Conservation (phyloP, 169 alveolate species). For the Babesia ovata region DNA sequence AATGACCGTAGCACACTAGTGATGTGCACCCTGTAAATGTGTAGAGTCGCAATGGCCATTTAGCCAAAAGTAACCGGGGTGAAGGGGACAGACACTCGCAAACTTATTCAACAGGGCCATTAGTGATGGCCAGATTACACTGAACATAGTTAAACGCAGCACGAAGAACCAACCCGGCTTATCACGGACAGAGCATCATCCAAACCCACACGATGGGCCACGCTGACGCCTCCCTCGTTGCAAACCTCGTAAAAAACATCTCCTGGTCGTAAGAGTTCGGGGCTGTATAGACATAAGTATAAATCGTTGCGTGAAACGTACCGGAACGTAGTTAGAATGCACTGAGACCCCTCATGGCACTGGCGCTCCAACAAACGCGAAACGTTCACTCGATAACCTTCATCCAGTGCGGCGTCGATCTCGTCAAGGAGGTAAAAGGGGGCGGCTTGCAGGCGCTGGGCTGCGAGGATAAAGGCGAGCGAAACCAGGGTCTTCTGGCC, state of each 20-base stretch:
- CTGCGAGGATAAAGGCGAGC: constrained; percentile 71
- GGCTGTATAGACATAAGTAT: constrained; percentile 1
- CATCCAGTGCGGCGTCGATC: constrained; percentile 79
- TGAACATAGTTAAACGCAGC: not conserved
- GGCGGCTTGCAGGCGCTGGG: constrained; percentile 72
- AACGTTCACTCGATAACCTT: constrained; percentile 61
- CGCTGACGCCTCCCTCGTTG: constrained; percentile 53
- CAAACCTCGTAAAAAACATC: constrained; percentile 56
- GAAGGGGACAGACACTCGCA: not conserved
- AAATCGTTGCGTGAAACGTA: not conserved
- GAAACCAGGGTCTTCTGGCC: constrained; percentile 81
- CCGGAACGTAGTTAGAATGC: constrained; percentile 60
- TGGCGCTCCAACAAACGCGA: constrained; percentile 37
- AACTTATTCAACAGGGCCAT: not conserved
- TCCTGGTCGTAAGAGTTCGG: constrained; percentile 45
- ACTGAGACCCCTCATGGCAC: constrained; percentile 53
- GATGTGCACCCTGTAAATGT: constrained; percentile 40
- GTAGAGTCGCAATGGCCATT: not conserved
- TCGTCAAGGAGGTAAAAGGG: constrained; percentile 76
- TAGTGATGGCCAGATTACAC: constrained; percentile 22
- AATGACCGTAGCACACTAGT: not conserved
- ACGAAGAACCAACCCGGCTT: constrained; percentile 16
- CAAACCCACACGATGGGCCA: constrained; percentile 16
- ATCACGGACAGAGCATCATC: constrained; percentile 43
- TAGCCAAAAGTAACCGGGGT: not conserved